phyloP scores from a whole-genome alignment of 345 rosid species.

The Rhizophora mangle region DNA sequence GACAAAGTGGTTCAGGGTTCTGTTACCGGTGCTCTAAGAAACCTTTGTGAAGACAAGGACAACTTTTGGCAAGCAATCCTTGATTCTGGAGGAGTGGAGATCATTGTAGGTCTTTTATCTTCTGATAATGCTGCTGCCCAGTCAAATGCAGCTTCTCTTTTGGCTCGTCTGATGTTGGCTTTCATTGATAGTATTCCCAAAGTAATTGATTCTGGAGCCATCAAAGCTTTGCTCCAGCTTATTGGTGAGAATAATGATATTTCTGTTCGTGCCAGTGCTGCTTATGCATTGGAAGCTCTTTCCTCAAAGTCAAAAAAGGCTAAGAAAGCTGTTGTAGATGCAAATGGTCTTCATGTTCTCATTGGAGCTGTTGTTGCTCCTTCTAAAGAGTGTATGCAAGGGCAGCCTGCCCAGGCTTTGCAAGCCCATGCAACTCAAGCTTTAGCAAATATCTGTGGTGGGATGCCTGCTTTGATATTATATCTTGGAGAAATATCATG shows the following conservation, averaged over 20 bases:
- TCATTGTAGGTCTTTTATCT: slow-evolving; percentile 64
- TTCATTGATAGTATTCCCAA: slow-evolving; percentile 57
- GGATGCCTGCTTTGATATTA: slow-evolving; percentile 61
- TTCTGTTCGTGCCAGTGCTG: slow-evolving; percentile 68
- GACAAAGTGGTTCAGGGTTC: slow-evolving; percentile 77
- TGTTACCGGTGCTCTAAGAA: slow-evolving; percentile 82
- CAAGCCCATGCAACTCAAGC: slow-evolving; percentile 67
- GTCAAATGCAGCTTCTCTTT: slow-evolving; percentile 85
- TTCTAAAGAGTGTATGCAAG: slow-evolving; percentile 72
- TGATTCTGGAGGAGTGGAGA: slow-evolving; percentile 69
- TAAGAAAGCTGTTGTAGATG: slow-evolving; percentile 55
- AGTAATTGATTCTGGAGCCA: slow-evolving; percentile 69
- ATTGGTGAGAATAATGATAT: slow-evolving; percentile 50
- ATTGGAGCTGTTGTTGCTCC: slow-evolving; percentile 81
- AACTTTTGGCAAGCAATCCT: slow-evolving; percentile 68
- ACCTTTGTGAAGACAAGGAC: slow-evolving; percentile 75
- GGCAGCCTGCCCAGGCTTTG: slow-evolving; percentile 52
- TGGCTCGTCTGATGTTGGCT: slow-evolving; percentile 69
- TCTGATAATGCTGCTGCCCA: slow-evolving; percentile 73
- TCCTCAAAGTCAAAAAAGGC: slow-evolving; percentile 63
- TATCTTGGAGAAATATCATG: slow-evolving; percentile 66
- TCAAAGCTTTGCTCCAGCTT: slow-evolving; percentile 63
- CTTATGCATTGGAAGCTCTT: slow-evolving; percentile 78
- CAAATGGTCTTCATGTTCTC: slow-evolving; percentile 60
- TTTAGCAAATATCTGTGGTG: slow-evolving; percentile 74